A percentile compares a stretch with the other conserved stretches of the same genome.
phyloP scores from a whole-genome alignment of 1,139 yeast species.

The Debaryomyces singareniensis region DNA sequence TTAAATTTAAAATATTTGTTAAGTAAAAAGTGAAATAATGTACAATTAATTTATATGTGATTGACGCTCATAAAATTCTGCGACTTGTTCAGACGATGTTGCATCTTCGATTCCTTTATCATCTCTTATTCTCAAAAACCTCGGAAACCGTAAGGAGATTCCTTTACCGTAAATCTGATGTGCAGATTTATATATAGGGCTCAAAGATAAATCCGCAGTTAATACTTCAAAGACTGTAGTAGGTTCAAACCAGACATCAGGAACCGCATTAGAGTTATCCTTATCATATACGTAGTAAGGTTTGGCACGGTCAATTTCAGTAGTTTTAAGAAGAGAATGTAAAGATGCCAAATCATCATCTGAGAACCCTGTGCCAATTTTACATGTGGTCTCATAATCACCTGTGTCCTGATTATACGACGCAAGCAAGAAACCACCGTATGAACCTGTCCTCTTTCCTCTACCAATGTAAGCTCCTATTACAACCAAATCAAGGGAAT shows the following conservation, averaged over 20 bases:
- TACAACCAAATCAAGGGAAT: constrained; percentile 87
- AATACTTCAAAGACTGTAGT: constrained; percentile 80
- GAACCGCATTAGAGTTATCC: constrained; percentile 55
- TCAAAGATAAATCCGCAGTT: constrained; percentile 88
- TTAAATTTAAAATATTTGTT: not conserved
- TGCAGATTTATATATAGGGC: constrained; percentile 92
- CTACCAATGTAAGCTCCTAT: constrained; percentile 91
- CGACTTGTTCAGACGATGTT: constrained; percentile 82
- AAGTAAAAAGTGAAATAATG: not conserved
- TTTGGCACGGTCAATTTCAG: constrained; percentile 64
- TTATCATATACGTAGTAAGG: constrained; percentile 66
- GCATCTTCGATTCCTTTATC: constrained; percentile 89
- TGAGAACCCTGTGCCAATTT: constrained; percentile 95
- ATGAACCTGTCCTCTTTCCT: constrained; percentile 91
- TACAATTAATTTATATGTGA: constrained; percentile 26
- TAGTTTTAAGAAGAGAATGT: constrained; percentile 56
- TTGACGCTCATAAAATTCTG: constrained; percentile 82
- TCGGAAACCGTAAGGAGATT: constrained; percentile 83
- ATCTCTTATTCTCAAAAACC: constrained; percentile 79
- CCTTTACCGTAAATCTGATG: constrained; percentile 76
- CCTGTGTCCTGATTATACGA: constrained; percentile 86
- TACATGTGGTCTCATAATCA: constrained; percentile 91
- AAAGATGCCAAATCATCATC: constrained; percentile 70
- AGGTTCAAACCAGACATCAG: constrained; percentile 98
- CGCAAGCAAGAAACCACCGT: constrained; percentile 91